Evolutionary conservation across 306 rosid genomes (phyloP), one percentile per base, ranked within the genome.

Genomic region (Ziziphus jujuba): DNA sequence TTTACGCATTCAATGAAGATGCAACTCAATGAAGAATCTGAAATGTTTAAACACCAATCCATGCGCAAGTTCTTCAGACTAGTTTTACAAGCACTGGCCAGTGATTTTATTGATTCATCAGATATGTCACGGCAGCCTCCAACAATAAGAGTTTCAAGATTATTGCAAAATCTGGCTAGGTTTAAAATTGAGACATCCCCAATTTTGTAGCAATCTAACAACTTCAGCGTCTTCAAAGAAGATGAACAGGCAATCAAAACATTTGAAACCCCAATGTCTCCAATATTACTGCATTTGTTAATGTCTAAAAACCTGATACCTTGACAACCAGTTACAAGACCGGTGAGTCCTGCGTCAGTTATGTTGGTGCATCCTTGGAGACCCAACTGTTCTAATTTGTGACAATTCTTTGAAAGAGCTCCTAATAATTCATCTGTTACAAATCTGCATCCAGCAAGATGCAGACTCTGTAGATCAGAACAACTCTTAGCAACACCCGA

Each of bases 101-200:
- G 75, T 14, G 74, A 78, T 63, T 79, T 85, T 31, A 93, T 72
- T 0, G 95, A 85, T 0, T 81, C 82, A 20, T 85, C 84, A 28
- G 99, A 84, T 59, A 90, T 81, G 69, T 80, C 86, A 43, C 91
- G 87, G 78, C 99, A 90, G 71, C 99, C 95, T 61, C 97, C 96
- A 38, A 90, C 80, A 13, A 85, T 77, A 19, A 93, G 83, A 44
- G 97, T 93, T 75, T 88, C 96, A 44, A 93, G 87, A 73, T 68
- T 81, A 28, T 67, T 68, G 74, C 97, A 93, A 84, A 75, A 88
- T 28, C 72, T 63, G 58, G 95, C 93, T 77, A 93, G 25, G 23
- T 89, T 83, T 40, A 68, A 52, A 56, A 93, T 80, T 65, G 90
- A 76, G 35, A 71, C 64, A 8, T 93, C 95, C 66, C 92, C 92